Percentiles rank a stretch among this genome's conserved stretches.
phyloP scores from a whole-genome alignment of 108 stramenopile genomes.

The Craspedostauros australis region DNA sequence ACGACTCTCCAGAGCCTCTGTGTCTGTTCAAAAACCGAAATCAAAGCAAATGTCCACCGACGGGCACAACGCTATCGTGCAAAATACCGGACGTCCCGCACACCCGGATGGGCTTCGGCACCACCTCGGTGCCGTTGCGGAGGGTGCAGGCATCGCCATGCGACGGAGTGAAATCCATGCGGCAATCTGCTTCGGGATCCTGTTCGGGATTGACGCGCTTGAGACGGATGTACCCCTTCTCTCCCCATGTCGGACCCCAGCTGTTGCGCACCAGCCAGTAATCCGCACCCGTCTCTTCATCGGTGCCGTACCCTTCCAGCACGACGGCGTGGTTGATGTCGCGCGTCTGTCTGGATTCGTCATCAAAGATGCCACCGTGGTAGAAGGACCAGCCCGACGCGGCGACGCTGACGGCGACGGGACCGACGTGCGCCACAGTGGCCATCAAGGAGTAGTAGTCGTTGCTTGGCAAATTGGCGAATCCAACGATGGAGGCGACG shows the following conservation, averaged over 20 bases:
- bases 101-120: slow-evolving; percentile 36
- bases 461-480: slow-evolving; percentile 60
- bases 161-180: slow-evolving; percentile 55
- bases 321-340: slow-evolving; percentile 83
- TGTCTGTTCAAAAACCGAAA: no score
- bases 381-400: slow-evolving; percentile 60
- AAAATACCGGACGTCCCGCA: slow-evolving; percentile 80
- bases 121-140: slow-evolving; percentile 45
- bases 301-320: slow-evolving; percentile 81
- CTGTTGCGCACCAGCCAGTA: slow-evolving; percentile 80
- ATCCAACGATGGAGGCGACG: slow-evolving; percentile 69
- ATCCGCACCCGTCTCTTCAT: slow-evolving; percentile 53
- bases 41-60: slow-evolving; percentile 33
- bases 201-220: slow-evolving; percentile 44
- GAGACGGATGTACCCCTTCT: slow-evolving; percentile 76
- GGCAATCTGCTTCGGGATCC: slow-evolving; percentile 45
- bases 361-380: slow-evolving; percentile 44
- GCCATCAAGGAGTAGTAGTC: slow-evolving; percentile 71
- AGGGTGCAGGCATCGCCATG: slow-evolving; percentile 72
- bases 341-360: neutral
- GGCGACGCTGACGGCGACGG: slow-evolving; percentile 71
- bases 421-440: slow-evolving; percentile 75
- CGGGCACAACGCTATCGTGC: slow-evolving; percentile 57
- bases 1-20: no score
- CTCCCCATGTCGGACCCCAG: slow-evolving; percentile 81